Evolutionary conservation across 495 filamentous ascomycete species (phyloP).

Genomic region (Annulohypoxylon stygium): DNA sequence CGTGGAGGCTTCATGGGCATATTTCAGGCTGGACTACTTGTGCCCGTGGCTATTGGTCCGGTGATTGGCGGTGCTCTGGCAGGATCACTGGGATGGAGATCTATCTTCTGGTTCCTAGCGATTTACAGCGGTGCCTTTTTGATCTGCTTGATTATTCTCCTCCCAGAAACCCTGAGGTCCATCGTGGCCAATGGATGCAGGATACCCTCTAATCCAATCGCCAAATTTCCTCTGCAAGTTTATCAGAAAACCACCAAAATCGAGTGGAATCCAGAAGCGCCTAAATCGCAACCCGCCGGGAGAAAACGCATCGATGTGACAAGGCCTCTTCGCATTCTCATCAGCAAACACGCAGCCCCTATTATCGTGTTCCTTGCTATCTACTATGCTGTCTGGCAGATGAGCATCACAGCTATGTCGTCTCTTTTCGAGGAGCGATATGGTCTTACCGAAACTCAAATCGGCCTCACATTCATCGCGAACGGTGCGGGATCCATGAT

Average conservation of each 20-base stretch:
- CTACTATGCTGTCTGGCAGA: conserved; percentile 69
- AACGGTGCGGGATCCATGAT: conserved; percentile 66
- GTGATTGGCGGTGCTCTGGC: conserved; percentile 68
- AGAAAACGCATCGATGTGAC: conserved; percentile 55
- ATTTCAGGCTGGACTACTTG: conserved; percentile 63
- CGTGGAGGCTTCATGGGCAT: conserved; percentile 70
- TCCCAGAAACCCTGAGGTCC: conserved; percentile 69
- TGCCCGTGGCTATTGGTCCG: conserved; percentile 65
- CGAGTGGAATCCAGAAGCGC: conserved; percentile 31
- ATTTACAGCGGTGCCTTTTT: conserved; percentile 64
- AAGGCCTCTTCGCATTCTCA: conserved; percentile 61
- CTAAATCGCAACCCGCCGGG: conserved; percentile 31
- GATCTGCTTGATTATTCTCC: conserved; percentile 54
- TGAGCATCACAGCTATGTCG: conserved; percentile 68
- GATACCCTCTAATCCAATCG: conserved; percentile 47
- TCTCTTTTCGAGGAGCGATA: conserved; percentile 62
- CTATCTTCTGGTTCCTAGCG: conserved; percentile 70
- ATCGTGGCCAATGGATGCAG: conserved; percentile 66
- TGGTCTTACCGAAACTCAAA: conserved; percentile 59
- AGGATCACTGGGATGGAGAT: conserved; percentile 65
- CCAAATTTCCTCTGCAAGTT: conserved; percentile 53
- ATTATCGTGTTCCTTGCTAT: conserved; percentile 65
- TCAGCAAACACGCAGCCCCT: conserved; percentile 58
- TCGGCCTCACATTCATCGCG: conserved; percentile 65
- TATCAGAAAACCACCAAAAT: conserved; percentile 53